These are phyloP conservation scores for Fomitiporia mediterranea DNA, from an alignment of 1,284 basidiomycete species.

Conservation along the genomic window DNA sequence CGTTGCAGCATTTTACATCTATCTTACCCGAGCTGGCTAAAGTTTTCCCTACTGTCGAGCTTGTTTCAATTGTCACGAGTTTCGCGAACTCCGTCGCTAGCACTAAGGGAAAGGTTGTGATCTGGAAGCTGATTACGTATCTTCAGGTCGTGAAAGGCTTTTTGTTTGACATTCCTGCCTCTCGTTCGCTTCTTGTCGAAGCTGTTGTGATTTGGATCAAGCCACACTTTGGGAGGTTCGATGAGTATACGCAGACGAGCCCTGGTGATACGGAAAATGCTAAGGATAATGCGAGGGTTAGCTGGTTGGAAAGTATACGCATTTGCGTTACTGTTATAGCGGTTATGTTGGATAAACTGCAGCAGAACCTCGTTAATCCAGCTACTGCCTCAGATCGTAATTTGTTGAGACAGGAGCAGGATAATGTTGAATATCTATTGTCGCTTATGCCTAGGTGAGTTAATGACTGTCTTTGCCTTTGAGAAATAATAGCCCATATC, in stretches of 20 bases:
- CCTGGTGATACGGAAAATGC: conserved; percentile 59
- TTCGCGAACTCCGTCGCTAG: conserved; percentile 84
- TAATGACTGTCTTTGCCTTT: conserved; percentile 4
- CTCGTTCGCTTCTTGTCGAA: conserved; percentile 80
- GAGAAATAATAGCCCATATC: not conserved
- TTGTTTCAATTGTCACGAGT: conserved; percentile 79
- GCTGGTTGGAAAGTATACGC: conserved; percentile 87
- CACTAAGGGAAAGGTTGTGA: conserved; percentile 81
- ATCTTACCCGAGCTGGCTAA: conserved; percentile 85
- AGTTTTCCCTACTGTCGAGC: conserved; percentile 75
- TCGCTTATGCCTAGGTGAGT: conserved; percentile 80
- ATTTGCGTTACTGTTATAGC: conserved; percentile 83
- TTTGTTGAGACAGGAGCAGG: conserved; percentile 77
- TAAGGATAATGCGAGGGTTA: conserved; percentile 73
- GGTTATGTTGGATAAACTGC: conserved; percentile 88
- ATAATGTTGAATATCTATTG: conserved; percentile 88
- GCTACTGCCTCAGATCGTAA: conserved; percentile 56
- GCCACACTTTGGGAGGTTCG: conserved; percentile 90
- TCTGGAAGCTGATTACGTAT: conserved; percentile 94
- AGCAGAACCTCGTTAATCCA: conserved; percentile 73
- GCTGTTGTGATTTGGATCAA: conserved; percentile 91
- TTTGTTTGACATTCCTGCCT: conserved; percentile 80
- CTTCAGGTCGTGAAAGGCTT: conserved; percentile 86
- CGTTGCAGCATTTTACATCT: conserved; percentile 90
- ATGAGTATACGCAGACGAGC: conserved; percentile 66